These are phyloP conservation scores for Verticillium klebahnii DNA, from an alignment of 2,329 filamentous ascomycete genomes.

Conservation along the genomic window DNA sequence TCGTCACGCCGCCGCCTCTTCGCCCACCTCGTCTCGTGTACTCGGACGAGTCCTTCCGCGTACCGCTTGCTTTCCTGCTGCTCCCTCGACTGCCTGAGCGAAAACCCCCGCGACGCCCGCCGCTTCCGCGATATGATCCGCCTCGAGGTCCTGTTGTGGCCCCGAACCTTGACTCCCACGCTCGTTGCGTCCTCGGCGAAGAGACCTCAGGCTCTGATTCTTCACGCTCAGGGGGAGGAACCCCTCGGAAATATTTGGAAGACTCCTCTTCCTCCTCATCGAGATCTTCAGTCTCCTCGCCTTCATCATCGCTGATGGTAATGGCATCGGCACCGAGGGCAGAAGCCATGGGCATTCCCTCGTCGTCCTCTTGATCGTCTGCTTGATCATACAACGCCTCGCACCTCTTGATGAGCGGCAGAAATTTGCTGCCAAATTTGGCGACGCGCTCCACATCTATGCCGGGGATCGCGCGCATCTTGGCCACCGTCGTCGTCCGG, in stretches of 20 bases:
- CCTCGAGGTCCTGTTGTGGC: constrained; percentile 18
- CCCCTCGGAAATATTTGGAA: constrained; percentile 43
- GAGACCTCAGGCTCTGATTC: background rate
- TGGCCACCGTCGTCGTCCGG: constrained; percentile 57
- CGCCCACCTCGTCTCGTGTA: constrained; percentile 2
- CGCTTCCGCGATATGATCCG: constrained; percentile 11
- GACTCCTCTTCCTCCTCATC: constrained; percentile 33
- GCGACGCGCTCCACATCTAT: constrained; percentile 60
- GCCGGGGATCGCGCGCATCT: constrained; percentile 59
- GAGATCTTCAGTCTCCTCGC: constrained; percentile 22
- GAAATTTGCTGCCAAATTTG: constrained; percentile 55
- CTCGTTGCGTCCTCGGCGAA: constrained; percentile 14
- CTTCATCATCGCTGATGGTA: constrained; percentile 44
- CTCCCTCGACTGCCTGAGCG: constrained; percentile 17
- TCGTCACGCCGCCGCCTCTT: constrained; percentile 11
- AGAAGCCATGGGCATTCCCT: constrained; percentile 8
- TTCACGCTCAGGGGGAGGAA: constrained; percentile 10
- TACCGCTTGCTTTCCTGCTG: constrained; percentile 23
- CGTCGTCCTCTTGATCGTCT: constrained; percentile 28
- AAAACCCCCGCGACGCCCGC: constrained; percentile 19
- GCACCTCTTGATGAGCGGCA: constrained; percentile 51
- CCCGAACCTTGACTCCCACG: constrained; percentile 19
- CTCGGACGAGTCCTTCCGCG: constrained; percentile 7
- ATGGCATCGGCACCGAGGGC: constrained; percentile 44
- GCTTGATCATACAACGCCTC: constrained; percentile 44